A percentile compares a stretch with the other conserved stretches of the same genome.
Conservation (phyloP, 208 protist species). For the Leishmania tropica region DNA sequence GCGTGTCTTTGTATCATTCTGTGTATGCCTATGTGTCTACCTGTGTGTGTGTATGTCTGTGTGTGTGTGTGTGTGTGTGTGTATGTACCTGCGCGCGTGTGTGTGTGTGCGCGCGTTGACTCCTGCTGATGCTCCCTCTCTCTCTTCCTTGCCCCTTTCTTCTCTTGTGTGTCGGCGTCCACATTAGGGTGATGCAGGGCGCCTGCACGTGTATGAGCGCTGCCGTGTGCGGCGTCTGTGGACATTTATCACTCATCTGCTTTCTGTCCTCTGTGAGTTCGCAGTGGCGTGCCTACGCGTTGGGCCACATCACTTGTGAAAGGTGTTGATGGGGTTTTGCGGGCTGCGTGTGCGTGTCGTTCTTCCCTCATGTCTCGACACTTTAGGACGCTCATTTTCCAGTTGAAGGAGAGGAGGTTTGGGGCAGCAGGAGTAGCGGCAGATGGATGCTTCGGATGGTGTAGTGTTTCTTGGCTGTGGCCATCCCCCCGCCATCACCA, state of each 20-base stretch:
- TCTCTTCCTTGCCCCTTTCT: not conserved
- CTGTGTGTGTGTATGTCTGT: not conserved
- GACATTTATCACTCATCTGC: not conserved
- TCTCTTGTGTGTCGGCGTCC: not conserved
- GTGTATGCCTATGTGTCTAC: not conserved
- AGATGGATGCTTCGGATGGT: not conserved
- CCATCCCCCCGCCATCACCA: not conserved
- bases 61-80: not conserved
- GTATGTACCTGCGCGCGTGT: too few relatives aligned
- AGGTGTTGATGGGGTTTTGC: not conserved
- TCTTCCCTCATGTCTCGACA: too few relatives aligned
- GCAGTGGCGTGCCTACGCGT: not conserved
- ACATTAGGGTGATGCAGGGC: not conserved
- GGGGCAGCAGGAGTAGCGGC: not conserved
- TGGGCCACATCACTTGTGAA: not conserved
- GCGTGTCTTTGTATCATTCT: not conserved
- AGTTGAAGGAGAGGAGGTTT: not conserved
- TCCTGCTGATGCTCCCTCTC: not conserved
- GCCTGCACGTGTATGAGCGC: not conserved
- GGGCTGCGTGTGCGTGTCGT: not conserved
- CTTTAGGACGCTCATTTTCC: too few relatives aligned
- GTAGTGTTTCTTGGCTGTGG: not conserved
- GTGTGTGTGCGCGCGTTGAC: too few relatives aligned
- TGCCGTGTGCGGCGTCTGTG: not conserved
- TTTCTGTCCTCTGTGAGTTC: not conserved